Evolutionary conservation across 257 asterid genomes (phyloP).

Genomic region (Nemophila menziesii): DNA sequence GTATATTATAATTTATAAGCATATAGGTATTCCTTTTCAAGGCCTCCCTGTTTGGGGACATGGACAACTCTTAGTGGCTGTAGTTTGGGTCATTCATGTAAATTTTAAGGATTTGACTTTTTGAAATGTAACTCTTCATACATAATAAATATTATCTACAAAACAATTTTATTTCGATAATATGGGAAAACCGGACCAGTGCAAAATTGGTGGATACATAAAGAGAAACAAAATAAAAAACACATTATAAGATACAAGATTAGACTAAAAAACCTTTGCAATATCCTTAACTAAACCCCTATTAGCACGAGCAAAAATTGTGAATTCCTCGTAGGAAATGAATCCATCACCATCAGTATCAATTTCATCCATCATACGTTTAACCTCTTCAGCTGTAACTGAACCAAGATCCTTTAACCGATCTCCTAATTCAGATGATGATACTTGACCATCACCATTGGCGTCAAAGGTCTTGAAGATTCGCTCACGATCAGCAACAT

Average conservation of each 20-base stretch:
- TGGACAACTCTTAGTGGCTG: too few species aligned
- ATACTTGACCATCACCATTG: conserved; percentile 80
- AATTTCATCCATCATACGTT: conserved; percentile 71
- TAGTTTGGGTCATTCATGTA: too few species aligned
- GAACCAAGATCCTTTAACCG: conserved; percentile 61
- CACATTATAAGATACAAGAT: background rate
- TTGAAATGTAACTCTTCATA: too few species aligned
- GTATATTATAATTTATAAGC: too few species aligned
- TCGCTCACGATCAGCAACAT: conserved; percentile 51
- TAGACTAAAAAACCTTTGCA: conserved; percentile 57
- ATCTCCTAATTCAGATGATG: conserved; percentile 64
- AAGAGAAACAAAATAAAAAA: background rate
- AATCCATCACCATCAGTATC: conserved; percentile 76
- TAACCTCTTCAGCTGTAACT: conserved; percentile 52
- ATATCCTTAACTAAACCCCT: conserved; percentile 60
- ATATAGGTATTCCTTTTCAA: too few species aligned
- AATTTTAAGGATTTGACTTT: too few species aligned
- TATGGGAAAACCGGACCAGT: background rate
- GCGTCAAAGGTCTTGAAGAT: conserved; percentile 73
- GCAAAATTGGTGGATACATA: background rate
- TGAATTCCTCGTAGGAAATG: conserved; percentile 59
- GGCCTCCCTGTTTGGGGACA: too few species aligned
- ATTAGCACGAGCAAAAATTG: conserved; percentile 54
- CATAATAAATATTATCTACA: too few species aligned
- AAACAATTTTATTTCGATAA: too few species aligned